A percentile compares a stretch with the other conserved stretches of the same genome.
Conservation (phyloP, 2,329 filamentous ascomycete species). For the Aureobasidium sp. region DNA sequence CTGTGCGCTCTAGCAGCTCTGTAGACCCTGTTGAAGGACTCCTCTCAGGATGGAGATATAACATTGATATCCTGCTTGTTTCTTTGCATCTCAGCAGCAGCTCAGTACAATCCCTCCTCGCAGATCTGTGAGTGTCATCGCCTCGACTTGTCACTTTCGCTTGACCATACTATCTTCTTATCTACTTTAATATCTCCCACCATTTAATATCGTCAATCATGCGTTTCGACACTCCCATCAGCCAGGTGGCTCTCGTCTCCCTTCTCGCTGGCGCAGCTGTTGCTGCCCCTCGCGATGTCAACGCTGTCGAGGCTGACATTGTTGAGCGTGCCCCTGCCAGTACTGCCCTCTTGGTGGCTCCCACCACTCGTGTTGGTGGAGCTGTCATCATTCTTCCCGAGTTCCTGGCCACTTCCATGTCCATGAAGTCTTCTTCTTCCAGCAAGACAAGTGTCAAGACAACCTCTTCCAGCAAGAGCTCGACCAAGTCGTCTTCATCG, state of each 20-base stretch:
- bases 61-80: not conserved
- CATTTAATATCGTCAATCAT: not conserved
- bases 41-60: not conserved
- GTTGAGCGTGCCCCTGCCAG: not conserved
- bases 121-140: not conserved
- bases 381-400: not conserved
- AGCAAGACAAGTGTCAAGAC: not conserved
- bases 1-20: not conserved
- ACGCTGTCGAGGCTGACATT: not conserved
- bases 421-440: not conserved
- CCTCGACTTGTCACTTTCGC: not conserved
- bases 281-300: not conserved
- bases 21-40: not conserved
- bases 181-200: not conserved
- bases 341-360: not conserved
- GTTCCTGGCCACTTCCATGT: not conserved
- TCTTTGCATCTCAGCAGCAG: not conserved
- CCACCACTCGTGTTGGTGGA: constrained; percentile 11
- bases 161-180: not conserved
- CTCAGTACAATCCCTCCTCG: constrained; percentile 1
- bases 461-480: not conserved
- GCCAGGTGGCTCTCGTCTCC: constrained; percentile 12
- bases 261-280: constrained; percentile 7
- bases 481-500: not conserved
- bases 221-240: constrained; percentile 11